Base-by-base conservation (phyloP, 1,139 yeast genomes). In the Candida tropicalis region DNA sequence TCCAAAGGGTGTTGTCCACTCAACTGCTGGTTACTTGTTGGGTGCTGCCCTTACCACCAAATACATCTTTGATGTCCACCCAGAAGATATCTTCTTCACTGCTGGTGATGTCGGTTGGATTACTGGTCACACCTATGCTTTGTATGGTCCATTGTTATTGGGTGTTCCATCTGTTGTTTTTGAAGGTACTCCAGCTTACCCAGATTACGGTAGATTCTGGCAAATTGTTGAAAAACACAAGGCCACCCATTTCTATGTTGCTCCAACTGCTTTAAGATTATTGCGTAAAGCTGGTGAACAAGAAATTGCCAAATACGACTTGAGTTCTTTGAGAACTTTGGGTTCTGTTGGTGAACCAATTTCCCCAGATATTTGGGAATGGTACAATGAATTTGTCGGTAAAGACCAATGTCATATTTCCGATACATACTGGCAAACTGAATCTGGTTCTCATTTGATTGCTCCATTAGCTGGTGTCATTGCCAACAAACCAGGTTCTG, bases 291-390 rank as follows among this genome's bases (percentile, higher is more conserved):
- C 95, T 25, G 96, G 96, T 45, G 79, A 82, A 53, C 72, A 80
- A 45, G 81, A 66, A 57, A 79, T 86, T 54, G 83, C 81, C 55
- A 75, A 79, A 23, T 81, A 72, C 60, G 84, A 86, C 54, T 73
- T 87, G 58, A 74, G 79, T 42, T 76, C 89, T 2, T 57, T 87
- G 49, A 76, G 96, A 58, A 82, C 81, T 27, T 73, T 87, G 48
- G 96, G 96, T 18, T 83, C 95, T 10, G 96, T 87, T 37, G 96
- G 96, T 60, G 96, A 87, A 65, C 96, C 96, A 50, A 87, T 87
- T 64, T 95, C 96, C 26, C 88, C 91, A 34, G 96, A 87, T 59
- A 90, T 87, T 45, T 87, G 96, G 96, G 89, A 85, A 60, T 87
- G 96, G 96, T 87, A 86, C 64, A 82, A 82, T 57, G 88, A 85